phyloP scores from a whole-genome alignment of 495 filamentous ascomycete genomes.

The Trichoderma reesei region DNA sequence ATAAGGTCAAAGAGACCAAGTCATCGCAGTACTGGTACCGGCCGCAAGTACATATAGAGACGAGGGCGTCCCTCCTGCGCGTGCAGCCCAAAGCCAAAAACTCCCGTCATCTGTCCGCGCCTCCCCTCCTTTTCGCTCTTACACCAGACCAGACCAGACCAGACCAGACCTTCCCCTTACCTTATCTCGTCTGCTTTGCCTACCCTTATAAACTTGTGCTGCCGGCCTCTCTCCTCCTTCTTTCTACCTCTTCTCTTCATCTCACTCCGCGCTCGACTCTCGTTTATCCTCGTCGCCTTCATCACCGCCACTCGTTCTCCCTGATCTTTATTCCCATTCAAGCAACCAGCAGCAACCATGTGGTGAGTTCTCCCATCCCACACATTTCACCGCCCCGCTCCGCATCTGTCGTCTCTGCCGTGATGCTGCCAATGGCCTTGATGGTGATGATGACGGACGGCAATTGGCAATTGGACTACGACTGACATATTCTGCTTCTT shows the following conservation, averaged over 20 bases:
- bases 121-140: neutral
- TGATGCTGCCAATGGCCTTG: neutral
- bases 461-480: slow-evolving; percentile 1
- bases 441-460: neutral
- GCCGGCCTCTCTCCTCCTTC: neutral
- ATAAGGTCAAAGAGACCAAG: too few species aligned
- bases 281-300: neutral
- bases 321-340: neutral
- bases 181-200: neutral
- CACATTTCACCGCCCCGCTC: slow-evolving; percentile 6
- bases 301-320: too few species aligned
- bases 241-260: neutral
- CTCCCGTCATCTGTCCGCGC: neutral
- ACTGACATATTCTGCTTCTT: slow-evolving; percentile 14
- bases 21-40: too few species aligned
- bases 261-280: neutral
- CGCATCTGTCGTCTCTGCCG: neutral
- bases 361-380: slow-evolving; percentile 10
- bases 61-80: neutral
- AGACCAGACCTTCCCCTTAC: neutral
- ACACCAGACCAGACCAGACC: neutral
- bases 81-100: neutral
- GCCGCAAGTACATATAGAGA: neutral
- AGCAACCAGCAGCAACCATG: slow-evolving; percentile 3
- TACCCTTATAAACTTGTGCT: neutral